Evolutionary conservation across 1,284 basidiomycete genomes (phyloP).

Genomic region (Rhodotorula sp.): DNA sequence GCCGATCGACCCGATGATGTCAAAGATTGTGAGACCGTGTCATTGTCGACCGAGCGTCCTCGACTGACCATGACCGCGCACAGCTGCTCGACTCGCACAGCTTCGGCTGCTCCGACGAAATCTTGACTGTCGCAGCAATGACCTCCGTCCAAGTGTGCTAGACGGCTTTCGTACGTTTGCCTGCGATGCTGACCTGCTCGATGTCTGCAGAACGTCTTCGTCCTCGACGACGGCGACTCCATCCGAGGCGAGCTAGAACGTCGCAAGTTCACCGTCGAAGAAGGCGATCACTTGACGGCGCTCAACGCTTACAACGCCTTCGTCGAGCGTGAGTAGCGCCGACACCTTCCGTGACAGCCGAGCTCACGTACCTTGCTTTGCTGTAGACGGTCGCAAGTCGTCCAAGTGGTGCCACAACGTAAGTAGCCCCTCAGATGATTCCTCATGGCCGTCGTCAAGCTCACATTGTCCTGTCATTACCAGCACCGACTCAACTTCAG

Average conservation of each 20-base stretch:
- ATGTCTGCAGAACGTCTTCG: constrained; percentile 71
- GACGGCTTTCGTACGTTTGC: neutral
- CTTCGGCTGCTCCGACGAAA: constrained; percentile 84
- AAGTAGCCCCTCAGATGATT: neutral
- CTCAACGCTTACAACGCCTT: constrained; percentile 95
- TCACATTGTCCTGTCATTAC: neutral
- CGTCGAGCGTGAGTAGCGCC: constrained; percentile 49
- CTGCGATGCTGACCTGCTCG: neutral
- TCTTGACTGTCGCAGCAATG: constrained; percentile 94
- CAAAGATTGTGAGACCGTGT: constrained; percentile 54
- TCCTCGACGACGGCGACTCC: constrained; percentile 80
- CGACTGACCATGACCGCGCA: rapidly evolving
- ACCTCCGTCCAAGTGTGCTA: constrained; percentile 71
- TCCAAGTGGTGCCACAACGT: constrained; percentile 82
- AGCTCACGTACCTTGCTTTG: neutral
- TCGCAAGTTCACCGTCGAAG: constrained; percentile 92
- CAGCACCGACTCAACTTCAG: constrained; percentile 83
- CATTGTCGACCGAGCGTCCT: neutral
- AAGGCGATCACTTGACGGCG: constrained; percentile 91
- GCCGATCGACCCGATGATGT: constrained; percentile 59
- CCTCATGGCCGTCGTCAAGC: too few species aligned
- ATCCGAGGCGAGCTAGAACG: constrained; percentile 84
- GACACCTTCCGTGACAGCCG: too few species aligned
- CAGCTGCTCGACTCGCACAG: constrained; percentile 82
- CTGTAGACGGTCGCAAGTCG: constrained; percentile 68